Evolutionary conservation across 2,329 filamentous ascomycete species (phyloP).

Genomic region (Venturia oleaginea): DNA sequence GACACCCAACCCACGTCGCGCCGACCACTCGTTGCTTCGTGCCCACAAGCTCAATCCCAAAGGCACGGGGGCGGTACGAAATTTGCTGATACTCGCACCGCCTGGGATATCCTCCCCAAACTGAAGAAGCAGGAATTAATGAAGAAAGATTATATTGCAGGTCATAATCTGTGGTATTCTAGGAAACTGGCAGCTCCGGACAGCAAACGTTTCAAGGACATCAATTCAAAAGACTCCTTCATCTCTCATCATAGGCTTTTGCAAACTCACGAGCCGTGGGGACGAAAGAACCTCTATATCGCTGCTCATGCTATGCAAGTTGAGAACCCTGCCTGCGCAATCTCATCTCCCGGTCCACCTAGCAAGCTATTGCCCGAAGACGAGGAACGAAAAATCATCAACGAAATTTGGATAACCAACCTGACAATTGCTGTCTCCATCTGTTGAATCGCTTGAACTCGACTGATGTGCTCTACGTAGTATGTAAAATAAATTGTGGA

Average conservation of each 20-base stretch:
- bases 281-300: conserved; percentile 12
- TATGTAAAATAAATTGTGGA: no score
- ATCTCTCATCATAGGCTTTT: conserved; percentile 8
- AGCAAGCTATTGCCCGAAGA: conserved; percentile 19
- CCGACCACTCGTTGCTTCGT: conserved; percentile 20
- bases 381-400: conserved; percentile 29
- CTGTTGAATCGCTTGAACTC: not conserved
- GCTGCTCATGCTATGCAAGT: conserved; percentile 11
- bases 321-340: conserved; percentile 8
- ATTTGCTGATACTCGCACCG: conserved; percentile 22
- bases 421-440: conserved; percentile 33
- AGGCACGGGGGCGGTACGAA: conserved; percentile 22
- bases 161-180: conserved; percentile 16
- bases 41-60: conserved; percentile 21
- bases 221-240: conserved; percentile 3
- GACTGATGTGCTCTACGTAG: not conserved
- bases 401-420: no score
- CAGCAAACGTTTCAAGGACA: not conserved
- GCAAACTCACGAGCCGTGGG: conserved; percentile 6
- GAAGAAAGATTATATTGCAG: conserved; percentile 19
- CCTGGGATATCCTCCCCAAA: conserved; percentile 22
- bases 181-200: conserved; percentile 4
- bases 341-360: not conserved
- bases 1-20: conserved; percentile 24
- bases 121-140: conserved; percentile 17